Evolutionary conservation across 768 basidiomycete species (phyloP).

Genomic region (Gymnopilus junonius): DNA sequence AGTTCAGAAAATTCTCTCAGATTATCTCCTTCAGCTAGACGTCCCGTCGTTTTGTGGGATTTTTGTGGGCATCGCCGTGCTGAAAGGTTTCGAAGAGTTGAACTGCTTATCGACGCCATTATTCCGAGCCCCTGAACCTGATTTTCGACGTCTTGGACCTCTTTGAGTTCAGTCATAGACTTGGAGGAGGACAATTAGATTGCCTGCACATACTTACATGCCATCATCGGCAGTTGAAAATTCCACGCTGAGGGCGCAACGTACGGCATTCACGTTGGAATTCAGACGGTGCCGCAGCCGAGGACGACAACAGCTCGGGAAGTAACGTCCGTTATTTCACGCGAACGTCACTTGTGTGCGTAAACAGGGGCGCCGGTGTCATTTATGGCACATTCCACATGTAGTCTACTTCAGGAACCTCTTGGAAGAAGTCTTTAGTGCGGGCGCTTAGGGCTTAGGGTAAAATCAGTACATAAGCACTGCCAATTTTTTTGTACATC

Average conservation of each 20-base stretch:
- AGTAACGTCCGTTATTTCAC: neutral
- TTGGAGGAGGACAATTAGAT: neutral
- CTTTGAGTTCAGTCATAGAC: slow-evolving; percentile 1
- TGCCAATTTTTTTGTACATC: too few species aligned
- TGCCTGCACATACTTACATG: neutral
- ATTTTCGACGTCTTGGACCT: neutral
- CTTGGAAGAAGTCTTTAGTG: neutral
- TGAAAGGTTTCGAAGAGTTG: neutral
- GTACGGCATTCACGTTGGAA: neutral
- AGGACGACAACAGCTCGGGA: neutral
- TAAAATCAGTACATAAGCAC: neutral
- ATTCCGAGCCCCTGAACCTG: slow-evolving; percentile 3
- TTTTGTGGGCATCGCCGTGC: neutral
- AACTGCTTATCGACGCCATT: neutral
- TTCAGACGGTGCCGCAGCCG: neutral
- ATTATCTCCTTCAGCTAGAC: neutral
- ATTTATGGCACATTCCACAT: neutral
- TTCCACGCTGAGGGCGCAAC: neutral
- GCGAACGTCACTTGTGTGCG: neutral
- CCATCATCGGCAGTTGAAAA: neutral
- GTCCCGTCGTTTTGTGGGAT: neutral
- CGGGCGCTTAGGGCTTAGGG: slow-evolving; percentile 10
- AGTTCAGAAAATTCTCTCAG: neutral
- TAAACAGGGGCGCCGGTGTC: neutral
- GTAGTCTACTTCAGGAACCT: slow-evolving; percentile 1